These are phyloP conservation scores for Apium graveolens DNA, from an alignment of 129 eudicot species.

Conservation along the genomic window DNA sequence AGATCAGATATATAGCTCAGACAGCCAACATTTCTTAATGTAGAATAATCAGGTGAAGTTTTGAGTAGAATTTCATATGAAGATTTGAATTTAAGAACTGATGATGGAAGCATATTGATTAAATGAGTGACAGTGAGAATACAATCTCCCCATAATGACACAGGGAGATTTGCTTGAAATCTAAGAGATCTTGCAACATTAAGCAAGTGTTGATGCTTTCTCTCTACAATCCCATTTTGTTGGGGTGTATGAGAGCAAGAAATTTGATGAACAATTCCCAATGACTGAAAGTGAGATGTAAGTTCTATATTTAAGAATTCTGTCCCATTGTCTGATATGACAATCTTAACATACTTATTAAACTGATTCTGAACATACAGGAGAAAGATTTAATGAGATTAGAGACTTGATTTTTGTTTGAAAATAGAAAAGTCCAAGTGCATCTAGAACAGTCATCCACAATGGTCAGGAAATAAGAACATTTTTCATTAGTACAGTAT, in stretches of 20 bases:
- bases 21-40: background rate
- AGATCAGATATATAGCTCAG: background rate
- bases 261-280: background rate
- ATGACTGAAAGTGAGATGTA: rapidly evolving
- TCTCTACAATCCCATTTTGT: background rate
- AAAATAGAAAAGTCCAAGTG: background rate
- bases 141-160: background rate
- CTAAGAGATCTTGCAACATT: background rate
- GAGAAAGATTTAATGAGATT: background rate
- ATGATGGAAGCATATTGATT: background rate
- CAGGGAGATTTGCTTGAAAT: background rate
- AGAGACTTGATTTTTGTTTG: background rate
- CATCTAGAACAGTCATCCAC: background rate
- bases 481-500: background rate
- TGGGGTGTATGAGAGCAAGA: background rate
- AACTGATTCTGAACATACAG: background rate
- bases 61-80: background rate
- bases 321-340: background rate
- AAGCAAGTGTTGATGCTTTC: background rate
- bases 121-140: background rate
- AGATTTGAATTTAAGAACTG: background rate
- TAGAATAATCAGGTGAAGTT: background rate
- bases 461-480: background rate
- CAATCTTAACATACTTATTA: background rate
- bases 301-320: background rate